These are phyloP conservation scores for Yamadazyma conglobata DNA, from an alignment of 1,139 yeast species.

Conservation along the genomic window DNA sequence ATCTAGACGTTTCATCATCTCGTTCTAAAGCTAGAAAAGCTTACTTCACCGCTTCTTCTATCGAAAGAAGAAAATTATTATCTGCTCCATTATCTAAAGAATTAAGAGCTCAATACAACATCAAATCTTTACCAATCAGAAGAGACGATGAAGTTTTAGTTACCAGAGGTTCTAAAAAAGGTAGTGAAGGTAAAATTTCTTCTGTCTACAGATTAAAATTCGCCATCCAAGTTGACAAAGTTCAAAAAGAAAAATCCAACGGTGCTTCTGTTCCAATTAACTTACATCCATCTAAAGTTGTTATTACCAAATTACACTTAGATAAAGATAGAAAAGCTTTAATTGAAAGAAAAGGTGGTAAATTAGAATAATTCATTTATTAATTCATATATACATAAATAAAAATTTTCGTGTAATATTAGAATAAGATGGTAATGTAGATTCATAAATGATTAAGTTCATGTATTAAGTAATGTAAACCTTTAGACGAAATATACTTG, in stretches of 20 bases:
- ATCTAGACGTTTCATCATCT: conserved; percentile 93
- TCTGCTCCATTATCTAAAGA: conserved; percentile 99
- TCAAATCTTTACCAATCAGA: conserved; percentile 96
- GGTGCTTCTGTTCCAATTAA: conserved; percentile 98
- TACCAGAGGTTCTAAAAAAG: conserved; percentile 99
- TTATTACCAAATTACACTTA: conserved; percentile 96
- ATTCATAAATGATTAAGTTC: too few species aligned
- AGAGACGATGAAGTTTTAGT: conserved; percentile 94
- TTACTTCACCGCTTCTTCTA: conserved; percentile 97
- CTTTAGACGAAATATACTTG: too few species aligned
- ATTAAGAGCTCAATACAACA: conserved; percentile 96
- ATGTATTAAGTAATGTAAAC: too few species aligned
- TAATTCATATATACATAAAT: conserved; percentile 10
- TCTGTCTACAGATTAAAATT: conserved; percentile 99
- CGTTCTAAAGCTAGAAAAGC: conserved; percentile 99
- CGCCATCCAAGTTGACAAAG: conserved; percentile 95
- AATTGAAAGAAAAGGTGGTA: conserved; percentile 57
- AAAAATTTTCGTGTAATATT: too few species aligned
- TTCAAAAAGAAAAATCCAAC: conserved; percentile 96
- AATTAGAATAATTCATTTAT: conserved; percentile 33
- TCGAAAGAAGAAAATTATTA: conserved; percentile 91
- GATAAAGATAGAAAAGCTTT: conserved; percentile 99
- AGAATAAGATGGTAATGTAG: too few species aligned
- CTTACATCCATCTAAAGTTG: conserved; percentile 98
- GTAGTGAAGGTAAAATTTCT: conserved; percentile 97